Evolutionary conservation across 2,329 filamentous ascomycete species (phyloP).

Genomic region (Monilinia vaccinii-corymbosi): DNA sequence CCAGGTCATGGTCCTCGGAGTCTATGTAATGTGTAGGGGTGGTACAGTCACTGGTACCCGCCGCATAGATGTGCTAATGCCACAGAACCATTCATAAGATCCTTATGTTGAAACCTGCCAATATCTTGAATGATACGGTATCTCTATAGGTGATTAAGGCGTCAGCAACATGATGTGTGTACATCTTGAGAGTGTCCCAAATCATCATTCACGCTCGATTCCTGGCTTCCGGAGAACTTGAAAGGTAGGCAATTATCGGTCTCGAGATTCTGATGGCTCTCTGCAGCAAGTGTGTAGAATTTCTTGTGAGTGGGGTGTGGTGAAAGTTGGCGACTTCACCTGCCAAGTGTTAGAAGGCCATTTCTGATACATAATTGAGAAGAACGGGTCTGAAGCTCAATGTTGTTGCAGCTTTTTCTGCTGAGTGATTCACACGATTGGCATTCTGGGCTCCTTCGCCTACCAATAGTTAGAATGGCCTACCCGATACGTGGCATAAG

Average conservation of each 20-base stretch:
- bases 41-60: too few species aligned
- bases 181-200: neutral
- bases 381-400: neutral
- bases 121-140: neutral
- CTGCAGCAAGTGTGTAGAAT: neutral
- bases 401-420: neutral
- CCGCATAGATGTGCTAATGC: neutral
- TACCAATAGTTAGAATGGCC: neutral
- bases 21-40: too few species aligned
- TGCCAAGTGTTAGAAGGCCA: neutral
- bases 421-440: neutral
- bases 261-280: neutral
- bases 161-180: neutral
- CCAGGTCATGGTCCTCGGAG: too few species aligned
- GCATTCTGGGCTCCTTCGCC: neutral
- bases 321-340: neutral
- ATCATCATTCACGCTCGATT: neutral
- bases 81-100: neutral
- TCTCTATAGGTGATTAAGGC: neutral
- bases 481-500: neutral
- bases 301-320: neutral
- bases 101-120: neutral
- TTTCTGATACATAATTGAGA: neutral
- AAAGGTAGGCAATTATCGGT: neutral
- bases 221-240: neutral